Base-by-base conservation (phyloP, 768 basidiomycete species). In the Mycena vitilis region DNA sequence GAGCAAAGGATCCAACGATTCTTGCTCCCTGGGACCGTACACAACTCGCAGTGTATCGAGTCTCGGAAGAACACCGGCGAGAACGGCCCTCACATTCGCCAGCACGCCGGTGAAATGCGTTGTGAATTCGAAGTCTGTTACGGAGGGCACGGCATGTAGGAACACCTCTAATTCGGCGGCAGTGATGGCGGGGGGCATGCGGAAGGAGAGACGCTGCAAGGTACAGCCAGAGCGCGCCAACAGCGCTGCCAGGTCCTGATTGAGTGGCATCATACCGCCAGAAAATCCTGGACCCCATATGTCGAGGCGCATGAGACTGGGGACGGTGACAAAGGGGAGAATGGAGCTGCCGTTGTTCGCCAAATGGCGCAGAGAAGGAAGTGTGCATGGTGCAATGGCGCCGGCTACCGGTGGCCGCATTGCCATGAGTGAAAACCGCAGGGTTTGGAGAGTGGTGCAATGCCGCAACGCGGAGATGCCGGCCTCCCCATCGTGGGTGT, bases 191-290 rank as follows among this genome's bases (percentile, higher is more conserved):
- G 18, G 18, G 16, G 63, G 55, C 44, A 45, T 11, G 4, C 40
- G 62, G 20, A 63, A 47, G 30, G 52, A 54, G 4, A 63, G 23
- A 3, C 5, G 25, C 22, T 2, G 23, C 37, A 65, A 42, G 20
- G 64, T 34, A 48, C 64, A 65, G 16, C 10, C 47, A 23, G 55
- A 65, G 34, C 64, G 56, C 8, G 8, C 20, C 37, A 65, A 5
- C 4, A 52, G 16, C 11, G 45, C 56, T 10, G 13, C 56, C 23
- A 65, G 5, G 8, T 30, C 23, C 2, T 12, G 12, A 5, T 2
- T 30, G 30, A 30, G 30, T 5, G 30, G 30, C 15, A 40, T 36
- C 6, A 57, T 48, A 1, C 18, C 16, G 22, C n/a, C 22, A 8
- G n/a, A 23, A n/a, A 56, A 56, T 13, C 47, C 44, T 8, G 55